A percentile compares a stretch with the other conserved stretches of the same genome.
Conservation (phyloP, 2,329 filamentous ascomycete species). For the Hypomyces perniciosus region DNA sequence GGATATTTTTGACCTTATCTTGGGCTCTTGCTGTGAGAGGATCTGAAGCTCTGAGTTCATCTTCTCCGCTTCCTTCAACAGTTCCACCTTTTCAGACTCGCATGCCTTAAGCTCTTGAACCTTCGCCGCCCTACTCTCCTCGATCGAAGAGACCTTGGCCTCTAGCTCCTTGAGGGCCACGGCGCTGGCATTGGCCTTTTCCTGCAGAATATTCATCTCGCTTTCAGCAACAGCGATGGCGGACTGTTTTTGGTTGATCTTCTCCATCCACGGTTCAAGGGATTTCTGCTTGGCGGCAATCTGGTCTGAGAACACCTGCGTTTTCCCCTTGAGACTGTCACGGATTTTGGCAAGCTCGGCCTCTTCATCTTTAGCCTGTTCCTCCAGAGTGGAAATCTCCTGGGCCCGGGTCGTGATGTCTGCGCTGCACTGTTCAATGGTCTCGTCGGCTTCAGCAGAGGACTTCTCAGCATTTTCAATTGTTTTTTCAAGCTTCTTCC, state of each 20-base stretch:
- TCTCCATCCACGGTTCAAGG: conserved; percentile 92
- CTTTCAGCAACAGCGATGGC: conserved; percentile 91
- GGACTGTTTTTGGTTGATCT: conserved; percentile 93
- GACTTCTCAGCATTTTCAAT: conserved; percentile 71
- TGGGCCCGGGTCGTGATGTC: conserved; percentile 71
- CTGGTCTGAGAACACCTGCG: conserved; percentile 86
- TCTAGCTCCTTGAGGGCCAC: conserved; percentile 79
- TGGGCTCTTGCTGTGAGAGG: conserved; percentile 70
- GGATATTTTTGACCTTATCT: conserved; percentile 77
- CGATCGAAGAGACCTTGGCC: conserved; percentile 67
- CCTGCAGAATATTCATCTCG: conserved; percentile 83
- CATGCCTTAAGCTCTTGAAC: conserved; percentile 68
- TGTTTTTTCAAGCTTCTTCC: conserved; percentile 90
- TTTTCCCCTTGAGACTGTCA: conserved; percentile 88
- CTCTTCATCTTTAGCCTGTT: conserved; percentile 71
- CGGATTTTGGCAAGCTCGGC: conserved; percentile 76
- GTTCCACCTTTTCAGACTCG: conserved; percentile 62
- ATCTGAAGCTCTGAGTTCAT: conserved; percentile 67
- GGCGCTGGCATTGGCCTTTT: conserved; percentile 82
- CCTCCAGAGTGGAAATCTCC: conserved; percentile 73
- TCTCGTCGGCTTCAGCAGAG: conserved; percentile 66
- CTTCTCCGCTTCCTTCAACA: conserved; percentile 69
- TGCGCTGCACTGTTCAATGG: conserved; percentile 68
- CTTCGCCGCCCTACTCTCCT: conserved; percentile 67
- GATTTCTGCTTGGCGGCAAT: conserved; percentile 90